A percentile compares a stretch with the other conserved stretches of the same genome.
These are phyloP conservation scores for Excoecaria agallocha DNA, from an alignment of 345 rosid genomes.

Conservation along the genomic window DNA sequence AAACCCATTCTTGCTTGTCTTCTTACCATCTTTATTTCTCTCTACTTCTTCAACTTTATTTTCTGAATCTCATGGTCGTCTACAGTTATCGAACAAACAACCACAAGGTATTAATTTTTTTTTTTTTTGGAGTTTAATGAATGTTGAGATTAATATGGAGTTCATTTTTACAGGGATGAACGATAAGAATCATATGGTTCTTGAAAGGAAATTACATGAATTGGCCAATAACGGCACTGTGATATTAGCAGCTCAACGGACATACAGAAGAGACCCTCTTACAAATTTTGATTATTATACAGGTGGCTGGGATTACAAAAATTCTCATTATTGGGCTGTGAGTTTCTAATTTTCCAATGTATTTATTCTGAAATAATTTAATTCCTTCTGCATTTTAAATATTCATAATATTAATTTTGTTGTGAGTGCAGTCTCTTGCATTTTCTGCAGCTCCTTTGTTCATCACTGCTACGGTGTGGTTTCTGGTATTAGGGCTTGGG, in stretches of 20 bases:
- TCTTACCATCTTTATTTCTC: conserved; percentile 4
- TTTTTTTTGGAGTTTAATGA: background rate
- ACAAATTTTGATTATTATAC: conserved; percentile 15
- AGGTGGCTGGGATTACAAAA: conserved; percentile 30
- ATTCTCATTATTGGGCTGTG: conserved; percentile 25
- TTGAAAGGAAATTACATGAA: background rate
- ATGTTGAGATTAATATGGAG: background rate
- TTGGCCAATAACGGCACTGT: conserved; percentile 41
- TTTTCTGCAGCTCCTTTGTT: conserved; percentile 49
- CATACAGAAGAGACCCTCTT: conserved; percentile 43
- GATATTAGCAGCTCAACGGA: conserved; percentile 71
- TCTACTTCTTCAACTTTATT: conserved; percentile 7
- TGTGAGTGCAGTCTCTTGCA: conserved; percentile 46
- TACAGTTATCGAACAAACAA: background rate
- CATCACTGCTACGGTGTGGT: conserved; percentile 43
- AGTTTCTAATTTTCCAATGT: background rate
- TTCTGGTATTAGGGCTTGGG: conserved; percentile 41
- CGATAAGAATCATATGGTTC: background rate
- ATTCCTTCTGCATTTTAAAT: background rate
- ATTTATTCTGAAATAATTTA: background rate
- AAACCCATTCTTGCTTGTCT: background rate
- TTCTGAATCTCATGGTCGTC: background rate
- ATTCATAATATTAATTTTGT: background rate
- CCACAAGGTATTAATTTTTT: background rate
- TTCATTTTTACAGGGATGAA: background rate